Base-by-base conservation (phyloP, 305 asterid genomes). In the Plantago rigida region DNA sequence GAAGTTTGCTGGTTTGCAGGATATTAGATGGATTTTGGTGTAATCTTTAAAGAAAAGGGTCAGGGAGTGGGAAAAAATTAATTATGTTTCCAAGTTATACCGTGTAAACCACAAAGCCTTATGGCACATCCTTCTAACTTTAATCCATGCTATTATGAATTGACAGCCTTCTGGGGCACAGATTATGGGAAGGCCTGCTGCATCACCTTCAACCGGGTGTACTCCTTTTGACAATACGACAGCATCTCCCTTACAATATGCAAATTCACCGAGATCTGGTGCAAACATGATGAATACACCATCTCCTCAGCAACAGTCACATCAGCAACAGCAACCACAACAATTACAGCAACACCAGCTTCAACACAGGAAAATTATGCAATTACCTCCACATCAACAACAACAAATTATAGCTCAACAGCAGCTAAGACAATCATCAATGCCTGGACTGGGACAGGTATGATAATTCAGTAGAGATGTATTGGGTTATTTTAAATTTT, bases 211-310 rank as follows among this genome's bases (percentile, higher is more conserved):
- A 44, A 67, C 84, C 56, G 93, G 82, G 51, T 66, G 79, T 64
- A 57, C 82, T 65, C 68, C 95, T 62, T 82, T 81, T 72, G 97
- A 91, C 58, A 84, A 85, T 73, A 79, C 94, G 42, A 74, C 95
- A 0, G 83, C 97, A 59, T 87, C 97, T 72, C 96, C 97, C 39
- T 62, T 85, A 73, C 97, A 79, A 70, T 88, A 91, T 75, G 87
- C 89, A 67, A 91, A 87, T 76, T 91, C 97, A 14, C 96, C 97
- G 3, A 82, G 96, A 69, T 85, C 97, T 58, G 81, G 85, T 73
- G 76, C 88, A 58, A 85, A 74, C 74, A 81, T 90, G 68, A 87
- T 90, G 95, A 91, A 87, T 79, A 85, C 95, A 28, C 96, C 96
- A 41, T 91, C 97, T 76, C 97, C 97, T 45, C 97, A 90, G 78